Evolutionary conservation across 441 rosid genomes (phyloP).

Genomic region (Populus hybrid): DNA sequence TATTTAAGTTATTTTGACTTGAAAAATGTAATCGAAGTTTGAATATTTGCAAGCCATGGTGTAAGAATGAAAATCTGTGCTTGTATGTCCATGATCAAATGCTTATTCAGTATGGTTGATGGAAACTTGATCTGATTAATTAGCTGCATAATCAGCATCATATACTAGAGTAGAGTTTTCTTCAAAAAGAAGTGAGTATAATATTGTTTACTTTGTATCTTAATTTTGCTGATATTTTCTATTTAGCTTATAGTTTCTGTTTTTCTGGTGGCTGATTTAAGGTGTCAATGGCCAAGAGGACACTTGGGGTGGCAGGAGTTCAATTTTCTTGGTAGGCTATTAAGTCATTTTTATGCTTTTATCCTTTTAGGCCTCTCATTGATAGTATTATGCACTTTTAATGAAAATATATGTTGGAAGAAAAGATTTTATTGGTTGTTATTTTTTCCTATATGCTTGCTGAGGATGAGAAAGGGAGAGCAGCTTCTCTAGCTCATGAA

Average conservation of each 20-base stretch:
- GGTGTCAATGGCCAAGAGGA: constrained; percentile 94
- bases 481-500: neutral
- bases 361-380: constrained; percentile 6
- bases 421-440: neutral
- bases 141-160: neutral
- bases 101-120: neutral
- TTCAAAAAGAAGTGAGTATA: neutral
- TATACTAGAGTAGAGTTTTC: neutral
- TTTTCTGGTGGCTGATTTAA: constrained; percentile 29
- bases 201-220: neutral
- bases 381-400: neutral
- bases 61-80: neutral
- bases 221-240: neutral
- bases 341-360: constrained; percentile 14
- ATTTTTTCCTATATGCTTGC: neutral
- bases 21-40: neutral
- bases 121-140: neutral
- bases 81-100: neutral
- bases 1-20: neutral
- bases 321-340: constrained; percentile 73
- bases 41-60: neutral
- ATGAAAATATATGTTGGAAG: neutral
- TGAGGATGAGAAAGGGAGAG: neutral
- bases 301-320: constrained; percentile 78
- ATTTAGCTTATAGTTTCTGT: neutral